Conservation (phyloP, 768 basidiomycete species). For the Boletus speciosus region DNA sequence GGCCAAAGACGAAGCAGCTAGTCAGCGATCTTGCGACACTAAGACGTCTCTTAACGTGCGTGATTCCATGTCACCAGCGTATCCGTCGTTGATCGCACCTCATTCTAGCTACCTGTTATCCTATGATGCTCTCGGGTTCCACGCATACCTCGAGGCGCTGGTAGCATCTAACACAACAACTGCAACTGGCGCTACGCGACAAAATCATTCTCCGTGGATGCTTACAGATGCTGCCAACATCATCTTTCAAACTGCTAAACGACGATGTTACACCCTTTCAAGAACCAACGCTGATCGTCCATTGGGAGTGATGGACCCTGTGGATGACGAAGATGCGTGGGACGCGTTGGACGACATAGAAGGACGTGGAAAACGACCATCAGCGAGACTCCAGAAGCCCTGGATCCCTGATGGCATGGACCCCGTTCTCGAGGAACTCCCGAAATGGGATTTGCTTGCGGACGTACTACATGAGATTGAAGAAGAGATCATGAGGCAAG, state of each 20-base stretch:
- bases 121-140: conserved; percentile 88
- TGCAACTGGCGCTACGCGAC: conserved; percentile 49
- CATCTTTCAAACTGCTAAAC: conserved; percentile 77
- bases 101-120: conserved; percentile 62
- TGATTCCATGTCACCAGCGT: background rate
- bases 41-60: conserved; percentile 76
- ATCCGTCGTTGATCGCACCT: background rate
- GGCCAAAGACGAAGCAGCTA: conserved; percentile 86
- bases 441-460: conserved; percentile 86
- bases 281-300: conserved; percentile 23
- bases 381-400: conserved; percentile 13
- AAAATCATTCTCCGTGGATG: conserved; percentile 84
- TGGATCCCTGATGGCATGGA: conserved; percentile 81
- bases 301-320: conserved; percentile 38
- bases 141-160: conserved; percentile 87
- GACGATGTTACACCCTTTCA: conserved; percentile 68
- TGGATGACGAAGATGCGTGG: conserved; percentile 74
- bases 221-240: conserved; percentile 87
- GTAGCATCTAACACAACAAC: conserved; percentile 57
- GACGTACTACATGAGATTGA: conserved; percentile 92
- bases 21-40: conserved; percentile 85
- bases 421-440: conserved; percentile 88
- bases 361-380: conserved; percentile 5
- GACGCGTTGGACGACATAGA: conserved; percentile 59
- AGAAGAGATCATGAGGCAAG: conserved; percentile 69